Evolutionary conservation across 371 early-diverging fungal genomes (phyloP).

Genomic region (Dichotomocladium elegans): DNA sequence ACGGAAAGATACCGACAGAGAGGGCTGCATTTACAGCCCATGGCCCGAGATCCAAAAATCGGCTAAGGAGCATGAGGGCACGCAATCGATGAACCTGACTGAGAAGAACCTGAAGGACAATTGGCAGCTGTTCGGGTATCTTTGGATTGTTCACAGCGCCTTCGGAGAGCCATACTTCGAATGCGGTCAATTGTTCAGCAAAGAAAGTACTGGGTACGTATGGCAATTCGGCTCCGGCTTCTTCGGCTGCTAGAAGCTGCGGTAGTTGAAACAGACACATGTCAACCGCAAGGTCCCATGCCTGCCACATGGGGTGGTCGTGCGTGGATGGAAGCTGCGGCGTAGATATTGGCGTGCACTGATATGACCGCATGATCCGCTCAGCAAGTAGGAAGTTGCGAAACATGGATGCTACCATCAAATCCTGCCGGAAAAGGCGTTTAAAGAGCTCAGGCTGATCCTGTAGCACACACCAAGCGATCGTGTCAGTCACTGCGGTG

Average conservation of each 20-base stretch:
- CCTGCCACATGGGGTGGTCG: constrained; percentile 95
- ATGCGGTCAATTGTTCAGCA: constrained; percentile 93
- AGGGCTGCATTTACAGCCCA: constrained; percentile 95
- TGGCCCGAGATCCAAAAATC: constrained; percentile 91
- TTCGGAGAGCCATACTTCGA: constrained; percentile 94
- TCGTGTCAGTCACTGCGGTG: constrained; percentile 97
- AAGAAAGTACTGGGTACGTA: constrained; percentile 89
- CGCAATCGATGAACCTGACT: constrained; percentile 92
- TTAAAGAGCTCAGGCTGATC: constrained; percentile 85
- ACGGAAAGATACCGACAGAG: constrained; percentile 95
- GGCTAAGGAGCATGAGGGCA: constrained; percentile 85
- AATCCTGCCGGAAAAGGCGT: constrained; percentile 90
- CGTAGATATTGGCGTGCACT: constrained; percentile 86
- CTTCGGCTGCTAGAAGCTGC: constrained; percentile 58
- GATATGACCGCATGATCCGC: constrained; percentile 90
- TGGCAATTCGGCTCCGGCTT: constrained; percentile 43
- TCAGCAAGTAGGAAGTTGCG: constrained; percentile 94
- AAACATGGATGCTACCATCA: constrained; percentile 94
- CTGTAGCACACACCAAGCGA: constrained; percentile 94
- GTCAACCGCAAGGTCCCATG: constrained; percentile 95
- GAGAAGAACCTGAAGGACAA: constrained; percentile 92
- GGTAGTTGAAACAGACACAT: constrained; percentile 91
- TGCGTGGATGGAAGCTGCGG: constrained; percentile 87
- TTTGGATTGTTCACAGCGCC: constrained; percentile 59
- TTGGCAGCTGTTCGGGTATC: constrained; percentile 92